Conservation (phyloP, 2,329 filamentous ascomycete genomes). For the Stachybotrys echinatus region DNA sequence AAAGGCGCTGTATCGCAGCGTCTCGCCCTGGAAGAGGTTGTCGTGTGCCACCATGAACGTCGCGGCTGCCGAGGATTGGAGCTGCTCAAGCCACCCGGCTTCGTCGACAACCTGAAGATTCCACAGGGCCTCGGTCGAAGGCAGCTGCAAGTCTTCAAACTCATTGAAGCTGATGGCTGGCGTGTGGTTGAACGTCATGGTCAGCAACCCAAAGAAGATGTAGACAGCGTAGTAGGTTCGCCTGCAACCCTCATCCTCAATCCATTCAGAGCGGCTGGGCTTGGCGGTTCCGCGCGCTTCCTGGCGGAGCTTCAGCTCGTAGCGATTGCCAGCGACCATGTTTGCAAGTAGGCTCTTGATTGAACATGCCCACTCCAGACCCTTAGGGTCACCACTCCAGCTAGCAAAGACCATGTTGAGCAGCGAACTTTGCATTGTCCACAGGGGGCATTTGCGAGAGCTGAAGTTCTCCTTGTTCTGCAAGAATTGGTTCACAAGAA, state of each 20-base stretch:
- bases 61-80: slow-evolving; percentile 65
- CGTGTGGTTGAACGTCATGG: slow-evolving; percentile 95
- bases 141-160: slow-evolving; percentile 87
- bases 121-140: slow-evolving; percentile 92
- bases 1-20: slow-evolving; percentile 89
- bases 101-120: slow-evolving; percentile 78
- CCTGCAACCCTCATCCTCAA: slow-evolving; percentile 92
- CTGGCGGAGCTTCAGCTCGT: slow-evolving; percentile 88
- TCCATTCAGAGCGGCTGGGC: slow-evolving; percentile 84
- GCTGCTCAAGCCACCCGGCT: slow-evolving; percentile 74
- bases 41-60: slow-evolving; percentile 94
- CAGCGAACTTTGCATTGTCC: slow-evolving; percentile 96
- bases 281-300: slow-evolving; percentile 74
- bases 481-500: slow-evolving; percentile 92
- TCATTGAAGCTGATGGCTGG: slow-evolving; percentile 98
- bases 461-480: slow-evolving; percentile 99
- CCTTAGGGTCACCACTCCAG: slow-evolving; percentile 98
- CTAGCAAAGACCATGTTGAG: slow-evolving; percentile 99
- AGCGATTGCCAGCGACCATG: slow-evolving; percentile 96
- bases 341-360: slow-evolving; percentile 98
- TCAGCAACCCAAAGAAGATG: slow-evolving; percentile 95
- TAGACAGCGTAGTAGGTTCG: slow-evolving; percentile 98
- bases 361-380: slow-evolving; percentile 96
- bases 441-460: slow-evolving; percentile 92
- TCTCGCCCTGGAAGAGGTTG: slow-evolving; percentile 90